phyloP scores from a whole-genome alignment of 345 rosid species.

The Eucalyptus sideroxylon region DNA sequence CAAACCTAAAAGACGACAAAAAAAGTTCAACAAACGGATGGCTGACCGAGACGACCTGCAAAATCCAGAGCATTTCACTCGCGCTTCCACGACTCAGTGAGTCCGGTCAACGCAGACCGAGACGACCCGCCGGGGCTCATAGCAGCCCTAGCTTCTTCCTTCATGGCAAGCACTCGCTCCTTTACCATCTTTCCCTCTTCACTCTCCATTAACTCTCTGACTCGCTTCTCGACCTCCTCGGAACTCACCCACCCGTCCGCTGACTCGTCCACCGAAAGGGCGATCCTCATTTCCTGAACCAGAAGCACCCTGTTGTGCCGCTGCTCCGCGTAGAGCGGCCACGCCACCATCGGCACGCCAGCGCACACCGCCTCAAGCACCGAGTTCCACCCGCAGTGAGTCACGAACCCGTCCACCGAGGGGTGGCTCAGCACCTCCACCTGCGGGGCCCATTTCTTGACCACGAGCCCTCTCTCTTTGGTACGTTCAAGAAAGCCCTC shows the following conservation, averaged over 20 bases:
- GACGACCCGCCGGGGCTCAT: conserved; percentile 33
- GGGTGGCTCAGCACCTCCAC: not conserved
- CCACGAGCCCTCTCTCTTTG: conserved; percentile 8
- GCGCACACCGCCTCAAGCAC: conserved; percentile 9
- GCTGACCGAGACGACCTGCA: not conserved
- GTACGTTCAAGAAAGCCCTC: conserved; percentile 27
- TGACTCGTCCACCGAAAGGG: conserved; percentile 23
- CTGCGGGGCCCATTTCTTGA: conserved; percentile 13
- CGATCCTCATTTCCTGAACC: conserved; percentile 48
- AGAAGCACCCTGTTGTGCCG: conserved; percentile 20
- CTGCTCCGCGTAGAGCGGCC: conserved; percentile 50
- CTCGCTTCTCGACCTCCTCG: conserved; percentile 8
- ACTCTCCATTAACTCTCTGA: conserved; percentile 16
- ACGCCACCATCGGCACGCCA: conserved; percentile 14
- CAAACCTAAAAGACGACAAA: not conserved
- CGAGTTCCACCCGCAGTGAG: conserved; percentile 26
- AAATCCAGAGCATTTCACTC: not conserved
- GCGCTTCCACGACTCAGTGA: not conserved
- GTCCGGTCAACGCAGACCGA: not conserved
- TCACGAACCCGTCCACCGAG: conserved; percentile 10
- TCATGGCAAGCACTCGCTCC: not conserved
- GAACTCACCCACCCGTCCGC: conserved; percentile 13
- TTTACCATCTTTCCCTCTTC: not conserved
- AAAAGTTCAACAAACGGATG: not conserved
- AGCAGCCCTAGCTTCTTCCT: conserved; percentile 8